Evolutionary conservation across 1,139 yeast species (phyloP).

Genomic region (Candida neerlandica): DNA sequence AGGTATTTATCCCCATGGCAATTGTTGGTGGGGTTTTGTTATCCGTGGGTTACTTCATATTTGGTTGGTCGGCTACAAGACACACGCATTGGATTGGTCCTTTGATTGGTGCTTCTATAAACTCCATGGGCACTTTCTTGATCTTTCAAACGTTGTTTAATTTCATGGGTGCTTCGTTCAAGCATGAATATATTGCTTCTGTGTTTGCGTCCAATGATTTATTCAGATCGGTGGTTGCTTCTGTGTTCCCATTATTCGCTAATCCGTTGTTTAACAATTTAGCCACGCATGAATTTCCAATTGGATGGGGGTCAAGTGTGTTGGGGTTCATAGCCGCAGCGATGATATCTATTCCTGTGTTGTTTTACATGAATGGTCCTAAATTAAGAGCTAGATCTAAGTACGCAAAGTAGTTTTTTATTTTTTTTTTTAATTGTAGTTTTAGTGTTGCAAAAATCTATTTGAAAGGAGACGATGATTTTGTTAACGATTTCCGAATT

Average conservation of each 20-base stretch:
- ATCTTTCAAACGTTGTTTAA: constrained; percentile 39
- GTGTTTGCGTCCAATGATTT: constrained; percentile 35
- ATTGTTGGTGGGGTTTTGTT: constrained; percentile 30
- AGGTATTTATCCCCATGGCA: constrained; percentile 59
- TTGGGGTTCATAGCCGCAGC: constrained; percentile 57
- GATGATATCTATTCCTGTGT: constrained; percentile 68
- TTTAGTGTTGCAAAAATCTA: constrained; percentile 1
- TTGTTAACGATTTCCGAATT: constrained; percentile 4
- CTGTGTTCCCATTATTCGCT: constrained; percentile 35
- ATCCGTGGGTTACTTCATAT: constrained; percentile 35
- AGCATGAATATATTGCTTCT: constrained; percentile 31
- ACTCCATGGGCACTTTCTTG: constrained; percentile 31
- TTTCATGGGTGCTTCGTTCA: constrained; percentile 65
- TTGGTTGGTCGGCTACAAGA: constrained; percentile 34
- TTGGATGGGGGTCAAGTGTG: constrained; percentile 69
- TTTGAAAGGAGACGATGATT: constrained; percentile 1
- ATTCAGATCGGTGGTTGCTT: constrained; percentile 30
- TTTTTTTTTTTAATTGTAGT: constrained; percentile 3
- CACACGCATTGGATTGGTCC: constrained; percentile 37
- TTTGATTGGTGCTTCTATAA: constrained; percentile 31
- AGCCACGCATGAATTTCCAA: constrained; percentile 33
- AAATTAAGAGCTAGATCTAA: constrained; percentile 49
- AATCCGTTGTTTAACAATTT: constrained; percentile 48
- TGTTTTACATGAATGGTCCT: constrained; percentile 34
- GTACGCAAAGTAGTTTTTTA: constrained; percentile 28